These are phyloP conservation scores for Filosporella fistucella DNA, from an alignment of 495 filamentous ascomycete species.

Conservation along the genomic window DNA sequence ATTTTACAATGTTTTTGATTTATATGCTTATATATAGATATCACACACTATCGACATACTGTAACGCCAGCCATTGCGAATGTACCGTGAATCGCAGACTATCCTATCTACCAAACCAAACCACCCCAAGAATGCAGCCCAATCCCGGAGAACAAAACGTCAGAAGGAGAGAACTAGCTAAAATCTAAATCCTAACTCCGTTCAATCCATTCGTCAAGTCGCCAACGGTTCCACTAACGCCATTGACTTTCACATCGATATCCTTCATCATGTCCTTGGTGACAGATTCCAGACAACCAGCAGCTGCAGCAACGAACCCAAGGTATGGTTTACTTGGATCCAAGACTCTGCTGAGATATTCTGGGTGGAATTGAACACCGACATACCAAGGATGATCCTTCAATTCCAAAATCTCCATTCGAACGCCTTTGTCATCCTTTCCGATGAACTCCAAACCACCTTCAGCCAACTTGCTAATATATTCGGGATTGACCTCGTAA, in stretches of 20 bases:
- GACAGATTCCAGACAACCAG: slow-evolving; percentile 51
- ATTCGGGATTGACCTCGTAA: slow-evolving; percentile 71
- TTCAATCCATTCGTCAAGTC: slow-evolving; percentile 6
- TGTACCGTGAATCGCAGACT: too few species aligned
- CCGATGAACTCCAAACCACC: slow-evolving; percentile 63
- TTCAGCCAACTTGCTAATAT: slow-evolving; percentile 52
- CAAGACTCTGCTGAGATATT: slow-evolving; percentile 71
- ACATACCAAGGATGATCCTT: slow-evolving; percentile 90
- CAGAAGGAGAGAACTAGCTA: too few species aligned
- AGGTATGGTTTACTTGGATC: slow-evolving; percentile 74
- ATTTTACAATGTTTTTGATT: too few species aligned
- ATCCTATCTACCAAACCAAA: too few species aligned
- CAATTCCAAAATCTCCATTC: slow-evolving; percentile 91
- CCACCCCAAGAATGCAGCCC: too few species aligned
- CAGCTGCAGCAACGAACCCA: slow-evolving; percentile 78
- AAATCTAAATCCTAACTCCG: slow-evolving; percentile 6
- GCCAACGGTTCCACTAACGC: background rate
- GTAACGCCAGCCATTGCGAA: too few species aligned
- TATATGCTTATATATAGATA: too few species aligned
- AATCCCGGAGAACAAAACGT: too few species aligned
- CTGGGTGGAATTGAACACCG: slow-evolving; percentile 85
- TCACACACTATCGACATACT: too few species aligned
- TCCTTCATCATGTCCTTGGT: slow-evolving; percentile 19
- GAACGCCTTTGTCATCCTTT: slow-evolving; percentile 75
- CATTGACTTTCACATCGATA: background rate